phyloP scores from a whole-genome alignment of 768 basidiomycete genomes.

The Chalciporus chontae region DNA sequence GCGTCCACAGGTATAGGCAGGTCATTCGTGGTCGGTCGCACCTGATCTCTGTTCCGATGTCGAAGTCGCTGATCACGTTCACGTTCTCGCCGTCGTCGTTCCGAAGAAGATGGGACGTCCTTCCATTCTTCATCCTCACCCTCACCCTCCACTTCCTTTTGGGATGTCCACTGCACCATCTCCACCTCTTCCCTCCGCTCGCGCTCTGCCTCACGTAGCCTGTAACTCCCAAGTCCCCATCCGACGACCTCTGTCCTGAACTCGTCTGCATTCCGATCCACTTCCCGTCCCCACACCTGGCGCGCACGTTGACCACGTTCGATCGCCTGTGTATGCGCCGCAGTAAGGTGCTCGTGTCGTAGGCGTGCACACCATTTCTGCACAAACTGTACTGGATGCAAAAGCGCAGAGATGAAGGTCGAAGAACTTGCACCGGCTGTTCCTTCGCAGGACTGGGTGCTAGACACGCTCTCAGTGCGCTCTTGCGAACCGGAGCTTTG shows the following conservation, averaged over 20 bases:
- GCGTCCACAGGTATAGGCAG: slow-evolving; percentile 1
- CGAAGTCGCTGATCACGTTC: slow-evolving; percentile 1
- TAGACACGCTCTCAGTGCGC: not conserved
- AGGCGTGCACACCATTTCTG: slow-evolving; percentile 57
- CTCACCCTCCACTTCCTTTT: not conserved
- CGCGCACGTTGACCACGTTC: slow-evolving; percentile 65
- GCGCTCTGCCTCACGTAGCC: slow-evolving; percentile 36
- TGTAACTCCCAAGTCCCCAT: slow-evolving; percentile 77
- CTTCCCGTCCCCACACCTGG: slow-evolving; percentile 49
- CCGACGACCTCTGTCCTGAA: slow-evolving; percentile 38
- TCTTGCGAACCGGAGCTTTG: not conserved
- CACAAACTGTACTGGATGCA: slow-evolving; percentile 30
- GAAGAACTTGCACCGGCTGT: not conserved
- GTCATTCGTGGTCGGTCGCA: not conserved
- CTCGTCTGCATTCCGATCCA: slow-evolving; percentile 17
- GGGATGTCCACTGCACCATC: not conserved
- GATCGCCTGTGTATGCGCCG: slow-evolving; percentile 66
- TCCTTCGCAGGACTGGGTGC: slow-evolving; percentile 10
- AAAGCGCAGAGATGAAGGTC: not conserved
- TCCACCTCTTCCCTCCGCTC: slow-evolving; percentile 23
- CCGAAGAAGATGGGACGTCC: slow-evolving; percentile 2
- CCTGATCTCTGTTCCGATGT: not conserved
- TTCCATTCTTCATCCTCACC: slow-evolving; percentile 24
- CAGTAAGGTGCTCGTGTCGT: slow-evolving; percentile 66
- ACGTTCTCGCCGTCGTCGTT: not conserved